phyloP scores from a whole-genome alignment of 192 early-diverging fungal species.

The Entophlyctis luteolus region DNA sequence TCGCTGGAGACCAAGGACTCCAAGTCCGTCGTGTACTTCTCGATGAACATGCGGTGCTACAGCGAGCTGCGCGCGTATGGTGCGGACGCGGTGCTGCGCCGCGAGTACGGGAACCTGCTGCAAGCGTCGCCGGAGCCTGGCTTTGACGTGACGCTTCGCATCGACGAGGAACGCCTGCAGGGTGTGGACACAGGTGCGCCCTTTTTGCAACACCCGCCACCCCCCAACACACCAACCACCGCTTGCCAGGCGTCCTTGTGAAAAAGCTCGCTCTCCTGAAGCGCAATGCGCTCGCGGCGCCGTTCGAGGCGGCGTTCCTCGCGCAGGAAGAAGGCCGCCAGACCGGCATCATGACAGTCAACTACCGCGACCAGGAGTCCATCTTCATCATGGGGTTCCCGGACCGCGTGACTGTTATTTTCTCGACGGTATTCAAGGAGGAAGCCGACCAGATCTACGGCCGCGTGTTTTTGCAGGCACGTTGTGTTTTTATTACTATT shows the following conservation, averaged over 20 bases:
- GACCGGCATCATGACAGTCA: constrained; percentile 81
- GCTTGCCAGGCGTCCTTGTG: constrained; percentile 65
- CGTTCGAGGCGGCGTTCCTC: constrained; percentile 85
- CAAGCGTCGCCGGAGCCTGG: constrained; percentile 41
- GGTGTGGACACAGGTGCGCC: constrained; percentile 61
- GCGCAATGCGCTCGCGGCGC: constrained; percentile 89
- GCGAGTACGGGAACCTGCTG: constrained; percentile 76
- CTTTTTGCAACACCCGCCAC: no score
- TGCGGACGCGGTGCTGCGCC: constrained; percentile 74
- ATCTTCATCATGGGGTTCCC: constrained; percentile 85
- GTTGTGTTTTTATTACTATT: no score
- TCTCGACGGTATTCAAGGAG: constrained; percentile 94
- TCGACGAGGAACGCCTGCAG: constrained; percentile 76
- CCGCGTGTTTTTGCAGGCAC: constrained; percentile 91
- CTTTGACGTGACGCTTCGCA: constrained; percentile 76
- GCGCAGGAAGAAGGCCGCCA: constrained; percentile 73
- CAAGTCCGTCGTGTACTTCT: constrained; percentile 58
- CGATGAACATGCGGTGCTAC: constrained; percentile 82
- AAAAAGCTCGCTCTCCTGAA: constrained; percentile 85
- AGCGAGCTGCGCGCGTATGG: constrained; percentile 75
- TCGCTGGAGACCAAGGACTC: constrained; percentile 65
- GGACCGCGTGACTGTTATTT: constrained; percentile 96
- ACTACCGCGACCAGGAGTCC: constrained; percentile 91
- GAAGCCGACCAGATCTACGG: constrained; percentile 95
- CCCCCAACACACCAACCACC: no score